Base-by-base conservation (phyloP, 2,329 filamentous ascomycete genomes). In the Penicillium sp. region DNA sequence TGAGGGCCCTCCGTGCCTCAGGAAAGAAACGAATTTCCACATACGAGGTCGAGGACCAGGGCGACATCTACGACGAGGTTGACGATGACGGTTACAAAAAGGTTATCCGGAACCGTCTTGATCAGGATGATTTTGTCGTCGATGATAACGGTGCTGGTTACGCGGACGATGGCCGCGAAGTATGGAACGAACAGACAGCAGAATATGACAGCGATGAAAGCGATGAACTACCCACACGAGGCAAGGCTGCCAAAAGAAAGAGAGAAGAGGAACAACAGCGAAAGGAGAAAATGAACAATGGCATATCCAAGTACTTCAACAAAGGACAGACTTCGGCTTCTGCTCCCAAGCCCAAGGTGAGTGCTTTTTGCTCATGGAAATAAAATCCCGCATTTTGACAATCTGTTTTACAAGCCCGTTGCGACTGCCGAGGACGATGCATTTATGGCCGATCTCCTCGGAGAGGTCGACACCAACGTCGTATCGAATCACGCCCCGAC, bases 91-190 rank as follows among this genome's bases (percentile, higher is more conserved):
- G 90, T 51, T 99, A 99, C 82, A 97, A 97, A 80, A 95, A 95
- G 74, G 89, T 97, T 65, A 92, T 99, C 15, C 86, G 94, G 42
- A 86, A 89, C 56, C 88, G 94, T 47, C 82, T 99, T 51, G 90
- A 97, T 71, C 84, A 96, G 69, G 94, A 99, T 69, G 94, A 99
- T 78, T 99, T 99, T 70, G 93, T 99, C 52, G 93, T 99, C 59
- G 94, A 97, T 79, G 94, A 99, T 78, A 96, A 97, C 79, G 93
- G 93, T 70, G 91, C 93, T 73, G 93, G 94, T 38, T 99, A 99
- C 71, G 93, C 91, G 64, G 93, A 97, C 73, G 94, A 97, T 71
- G 94, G 94, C 60, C 72, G 94, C 55, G 93, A 96, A 77, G 94
- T 97, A 68, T 93, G 93, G 93, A 87, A 93, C 75, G 85, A 89